Evolutionary conservation across 2,329 filamentous ascomycete genomes (phyloP), one percentile per base, ranked within the genome.

Genomic region (Ceratocystis harringtonii): DNA sequence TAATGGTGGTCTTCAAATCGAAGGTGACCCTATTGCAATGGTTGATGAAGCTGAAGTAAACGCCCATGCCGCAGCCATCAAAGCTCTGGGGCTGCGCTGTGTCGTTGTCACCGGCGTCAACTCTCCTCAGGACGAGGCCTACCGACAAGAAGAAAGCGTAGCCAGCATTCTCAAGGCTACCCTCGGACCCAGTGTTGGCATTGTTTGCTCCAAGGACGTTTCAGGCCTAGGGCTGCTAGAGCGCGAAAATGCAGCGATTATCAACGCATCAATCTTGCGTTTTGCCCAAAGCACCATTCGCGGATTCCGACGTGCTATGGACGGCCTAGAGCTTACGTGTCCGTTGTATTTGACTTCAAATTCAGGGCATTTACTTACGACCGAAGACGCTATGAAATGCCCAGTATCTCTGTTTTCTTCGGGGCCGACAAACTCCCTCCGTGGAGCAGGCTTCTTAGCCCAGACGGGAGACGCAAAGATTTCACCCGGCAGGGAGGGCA

Each of bases 71-170:
- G 36, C 8, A 10, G 28, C 62, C 36, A 72, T 75, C 64, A 68
- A 67, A 32, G 62, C 64, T n/a, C 68, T 69, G 15, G 68, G 71
- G 2, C 52, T 74, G 72, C 70, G 64, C 22, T 76, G 76, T 48
- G 74, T 86, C 1, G 82, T 83, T 0, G 73, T 86, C 3, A 78
- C 80, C 3, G 82, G 82, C 1, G 78, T 84, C 7, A 84, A 82
- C 72, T 81, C 79, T 7, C 81, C 82, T 0, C 80, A 84, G 28
- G 82, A 86, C 70, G 77, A 79, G 8, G 69, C 76, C 2, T 78
- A 78, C 69, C 72, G 72, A 52, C 82, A 84, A 70, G 82, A 84
- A 71, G 74, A 79, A 48, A 72, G 75, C 2, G 80, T 79, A 2
- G 75, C 76, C 2, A 73, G 74, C 2, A 79, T 83, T 52, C 72